Base-by-base conservation (phyloP, 2,329 filamentous ascomycete genomes). In the Knufia fluminis region DNA sequence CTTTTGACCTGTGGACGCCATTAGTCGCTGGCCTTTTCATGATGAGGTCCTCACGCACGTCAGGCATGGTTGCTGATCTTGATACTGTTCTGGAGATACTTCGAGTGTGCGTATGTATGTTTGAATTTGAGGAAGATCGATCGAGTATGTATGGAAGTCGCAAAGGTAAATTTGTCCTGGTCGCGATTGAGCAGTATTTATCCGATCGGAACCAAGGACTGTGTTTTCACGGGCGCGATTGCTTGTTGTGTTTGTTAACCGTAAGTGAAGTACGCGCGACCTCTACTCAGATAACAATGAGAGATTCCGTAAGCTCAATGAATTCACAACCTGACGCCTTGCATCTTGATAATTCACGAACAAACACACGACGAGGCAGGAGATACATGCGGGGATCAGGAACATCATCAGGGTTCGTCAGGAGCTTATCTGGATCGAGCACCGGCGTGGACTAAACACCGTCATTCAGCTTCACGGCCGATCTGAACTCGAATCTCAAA, bases 1-100 rank as follows among this genome's bases (percentile, higher is more conserved):
- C 92, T 82, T 78, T 96, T 85, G 62, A 83, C 71, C 82, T 86
- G 60, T 46, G 36, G 26, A 12, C 35, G 40, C 35, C 22, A n/a
- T 44, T 39, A 46, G 39, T 48, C 44, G 22, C 28, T 35, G 12
- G 36, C 36, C 9, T 31, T 22, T 7, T 22, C 23, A 19, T 19
- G 14, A 22, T n/a, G 2, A 46, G 17, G 24, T 36, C 6, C 17
- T 40, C 52, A 64, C 68, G 62, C 56, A 71, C 69, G 61, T 72
- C 69, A 51, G 69, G 69, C 69, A 72, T 72, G 49, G 61, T 69
- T 36, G 33, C 33, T 14, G n/a, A 6, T 8, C n/a, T 19, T 17
- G 43, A 23, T 41, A 9, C 7, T 41, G 22, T 3, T 23, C 16
- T 41, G 8, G 22, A 23, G 9, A 41, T 17, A 23, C 8, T 19